These are phyloP conservation scores for Chrysosporium keratinophilum DNA, from an alignment of 2,329 filamentous ascomycete species.

Conservation along the genomic window DNA sequence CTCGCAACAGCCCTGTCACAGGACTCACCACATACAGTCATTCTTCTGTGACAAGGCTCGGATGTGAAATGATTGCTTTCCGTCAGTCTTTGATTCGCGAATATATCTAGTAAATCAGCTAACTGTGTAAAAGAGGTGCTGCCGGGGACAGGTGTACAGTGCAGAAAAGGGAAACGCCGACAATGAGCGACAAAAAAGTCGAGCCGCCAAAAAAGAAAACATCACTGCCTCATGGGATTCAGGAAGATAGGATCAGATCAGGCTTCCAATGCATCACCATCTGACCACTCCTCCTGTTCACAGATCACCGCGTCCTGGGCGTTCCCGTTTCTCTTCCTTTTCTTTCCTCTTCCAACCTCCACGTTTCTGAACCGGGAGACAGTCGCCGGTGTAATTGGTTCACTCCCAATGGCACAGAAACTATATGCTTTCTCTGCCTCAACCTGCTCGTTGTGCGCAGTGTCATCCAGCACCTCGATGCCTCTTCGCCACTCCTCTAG, in stretches of 20 bases:
- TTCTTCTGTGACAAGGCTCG: too few species aligned
- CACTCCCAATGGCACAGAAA: conserved; percentile 23
- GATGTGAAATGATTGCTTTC: too few species aligned
- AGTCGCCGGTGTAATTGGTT: conserved; percentile 37
- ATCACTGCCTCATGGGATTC: too few species aligned
- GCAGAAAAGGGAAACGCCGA: too few species aligned
- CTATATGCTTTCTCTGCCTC: conserved; percentile 13
- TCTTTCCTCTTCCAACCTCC: conserved; percentile 32
- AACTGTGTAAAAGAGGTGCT: too few species aligned
- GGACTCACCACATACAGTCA: too few species aligned
- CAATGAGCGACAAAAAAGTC: too few species aligned
- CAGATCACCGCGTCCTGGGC: conserved; percentile 33
- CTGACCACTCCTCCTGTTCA: conserved; percentile 23
- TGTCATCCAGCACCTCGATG: conserved; percentile 17
- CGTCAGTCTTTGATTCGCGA: too few species aligned
- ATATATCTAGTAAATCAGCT: too few species aligned
- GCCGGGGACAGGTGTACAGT: too few species aligned
- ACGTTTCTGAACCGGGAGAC: conserved; percentile 35
- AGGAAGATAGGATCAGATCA: neutral
- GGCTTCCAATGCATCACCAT: conserved; percentile 8
- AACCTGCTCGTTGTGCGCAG: conserved; percentile 17
- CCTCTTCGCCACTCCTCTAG: conserved; percentile 17
- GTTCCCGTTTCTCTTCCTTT: conserved; percentile 27
- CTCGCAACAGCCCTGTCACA: too few species aligned
- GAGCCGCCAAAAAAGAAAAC: too few species aligned